Percentiles rank a stretch among this genome's conserved stretches.
phyloP scores from a whole-genome alignment of 768 basidiomycete species.

The Ephemerocybe angulata region DNA sequence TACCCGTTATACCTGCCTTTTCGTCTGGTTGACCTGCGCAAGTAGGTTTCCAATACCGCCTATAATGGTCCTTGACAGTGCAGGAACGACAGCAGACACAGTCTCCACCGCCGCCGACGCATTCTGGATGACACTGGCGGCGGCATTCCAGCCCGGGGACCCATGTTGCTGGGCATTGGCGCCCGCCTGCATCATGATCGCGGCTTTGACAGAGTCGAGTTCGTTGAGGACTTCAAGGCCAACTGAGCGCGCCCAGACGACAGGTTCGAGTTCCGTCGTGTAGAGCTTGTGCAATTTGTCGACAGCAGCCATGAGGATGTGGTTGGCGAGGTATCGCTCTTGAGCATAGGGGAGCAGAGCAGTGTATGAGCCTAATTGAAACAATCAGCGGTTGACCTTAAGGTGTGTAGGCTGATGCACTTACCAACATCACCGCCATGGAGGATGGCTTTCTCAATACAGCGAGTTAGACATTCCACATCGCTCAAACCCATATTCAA shows the following conservation, averaged over 20 bases:
- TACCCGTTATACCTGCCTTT: neutral
- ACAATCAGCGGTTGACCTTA: neutral
- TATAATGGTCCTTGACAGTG: constrained; percentile 25
- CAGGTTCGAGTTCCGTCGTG: constrained; percentile 54
- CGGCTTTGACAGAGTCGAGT: constrained; percentile 74
- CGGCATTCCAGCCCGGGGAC: constrained; percentile 30
- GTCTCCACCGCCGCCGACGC: constrained; percentile 33
- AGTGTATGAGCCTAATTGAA: constrained; percentile 61
- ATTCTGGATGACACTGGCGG: constrained; percentile 45
- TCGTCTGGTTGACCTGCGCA: neutral
- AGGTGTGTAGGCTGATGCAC: constrained; percentile 18
- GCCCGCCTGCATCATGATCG: constrained; percentile 79
- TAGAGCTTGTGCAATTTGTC: constrained; percentile 93
- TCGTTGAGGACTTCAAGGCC: constrained; percentile 93
- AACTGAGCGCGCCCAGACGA: constrained; percentile 84
- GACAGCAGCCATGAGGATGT: constrained; percentile 75
- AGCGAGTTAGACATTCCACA: constrained; percentile 65
- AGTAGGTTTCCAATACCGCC: constrained; percentile 27
- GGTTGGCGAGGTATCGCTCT: constrained; percentile 82
- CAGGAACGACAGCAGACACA: constrained; percentile 25
- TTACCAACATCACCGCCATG: constrained; percentile 82
- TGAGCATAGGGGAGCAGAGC: constrained; percentile 73
- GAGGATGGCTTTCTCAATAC: constrained; percentile 53
- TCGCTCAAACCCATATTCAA: constrained; percentile 92
- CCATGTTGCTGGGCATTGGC: constrained; percentile 21